These are phyloP conservation scores for Arachis stenosperma DNA, from an alignment of 306 rosid genomes.

Conservation along the genomic window DNA sequence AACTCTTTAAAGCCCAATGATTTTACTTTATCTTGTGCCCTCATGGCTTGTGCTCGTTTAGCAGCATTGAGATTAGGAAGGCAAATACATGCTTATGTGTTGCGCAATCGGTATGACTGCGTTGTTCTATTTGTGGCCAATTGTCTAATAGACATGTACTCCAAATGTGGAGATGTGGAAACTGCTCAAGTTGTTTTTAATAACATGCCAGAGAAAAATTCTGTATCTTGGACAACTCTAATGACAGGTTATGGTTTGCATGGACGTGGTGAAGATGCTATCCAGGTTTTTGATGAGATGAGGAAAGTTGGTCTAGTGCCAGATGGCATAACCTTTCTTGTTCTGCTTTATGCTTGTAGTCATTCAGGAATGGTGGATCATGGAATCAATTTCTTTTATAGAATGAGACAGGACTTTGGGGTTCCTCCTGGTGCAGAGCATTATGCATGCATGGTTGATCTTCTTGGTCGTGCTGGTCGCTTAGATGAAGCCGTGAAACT, in stretches of 20 bases:
- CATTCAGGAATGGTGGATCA: conserved; percentile 80
- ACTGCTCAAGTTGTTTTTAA: conserved; percentile 71
- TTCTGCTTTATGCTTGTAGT: conserved; percentile 84
- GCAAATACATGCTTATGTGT: conserved; percentile 70
- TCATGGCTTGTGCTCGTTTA: conserved; percentile 89
- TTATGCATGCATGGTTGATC: conserved; percentile 91
- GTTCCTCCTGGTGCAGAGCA: conserved; percentile 76
- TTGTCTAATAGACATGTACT: conserved; percentile 87
- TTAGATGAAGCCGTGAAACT: conserved; percentile 65
- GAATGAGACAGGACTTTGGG: conserved; percentile 62
- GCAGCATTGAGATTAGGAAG: conserved; percentile 67
- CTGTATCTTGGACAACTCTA: conserved; percentile 85
- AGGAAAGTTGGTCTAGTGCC: conserved; percentile 51
- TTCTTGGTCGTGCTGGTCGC: conserved; percentile 80
- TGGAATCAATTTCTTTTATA: conserved; percentile 65
- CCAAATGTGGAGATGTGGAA: conserved; percentile 82
- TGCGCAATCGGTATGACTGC: conserved; percentile 58
- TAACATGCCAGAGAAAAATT: conserved; percentile 57
- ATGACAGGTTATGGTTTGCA: conserved; percentile 88
- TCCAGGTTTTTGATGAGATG: conserved; percentile 67
- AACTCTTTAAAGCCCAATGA: conserved; percentile 66
- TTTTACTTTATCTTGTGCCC: conserved; percentile 80
- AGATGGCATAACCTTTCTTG: conserved; percentile 78
- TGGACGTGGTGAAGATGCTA: conserved; percentile 81
- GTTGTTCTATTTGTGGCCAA: conserved; percentile 61